Percentiles rank a stretch among this genome's conserved stretches.
phyloP scores from a whole-genome alignment of 225 moss, liverwort and hornwort species.

The Pleurozium schreberi region DNA sequence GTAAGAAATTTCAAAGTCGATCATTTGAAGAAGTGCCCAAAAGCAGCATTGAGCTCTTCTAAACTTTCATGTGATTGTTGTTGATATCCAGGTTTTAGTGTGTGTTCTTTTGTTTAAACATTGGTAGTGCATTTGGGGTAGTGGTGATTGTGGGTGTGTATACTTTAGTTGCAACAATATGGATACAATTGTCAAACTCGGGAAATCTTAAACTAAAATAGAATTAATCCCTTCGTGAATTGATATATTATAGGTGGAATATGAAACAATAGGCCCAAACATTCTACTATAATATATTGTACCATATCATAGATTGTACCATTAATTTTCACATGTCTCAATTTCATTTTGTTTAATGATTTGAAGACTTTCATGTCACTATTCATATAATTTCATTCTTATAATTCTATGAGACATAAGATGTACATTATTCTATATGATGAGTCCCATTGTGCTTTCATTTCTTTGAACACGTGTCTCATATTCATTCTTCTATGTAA shows the following conservation, averaged over 20 bases:
- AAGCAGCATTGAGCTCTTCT: rapidly evolving
- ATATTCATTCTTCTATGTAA: background rate
- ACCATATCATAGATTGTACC: background rate
- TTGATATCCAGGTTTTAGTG: too few species aligned
- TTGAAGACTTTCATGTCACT: background rate
- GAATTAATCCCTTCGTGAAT: rapidly evolving
- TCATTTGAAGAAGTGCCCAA: too few species aligned
- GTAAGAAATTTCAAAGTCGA: rapidly evolving
- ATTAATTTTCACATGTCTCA: background rate
- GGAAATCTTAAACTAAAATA: too few species aligned
- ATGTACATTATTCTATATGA: background rate
- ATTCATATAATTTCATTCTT: background rate
- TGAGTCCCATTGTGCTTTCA: background rate
- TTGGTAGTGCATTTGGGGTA: rapidly evolving
- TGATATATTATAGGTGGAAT: background rate
- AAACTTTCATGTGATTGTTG: background rate
- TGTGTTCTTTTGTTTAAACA: background rate
- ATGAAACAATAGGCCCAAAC: background rate
- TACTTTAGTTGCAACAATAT: background rate
- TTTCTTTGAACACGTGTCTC: background rate
- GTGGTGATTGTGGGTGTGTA: rapidly evolving
- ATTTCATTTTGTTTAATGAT: background rate
- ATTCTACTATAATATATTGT: background rate
- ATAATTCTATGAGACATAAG: background rate
- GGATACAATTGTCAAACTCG: rapidly evolving